Conservation (phyloP, 805 yeast genomes). For the Pichia membranifaciens region DNA sequence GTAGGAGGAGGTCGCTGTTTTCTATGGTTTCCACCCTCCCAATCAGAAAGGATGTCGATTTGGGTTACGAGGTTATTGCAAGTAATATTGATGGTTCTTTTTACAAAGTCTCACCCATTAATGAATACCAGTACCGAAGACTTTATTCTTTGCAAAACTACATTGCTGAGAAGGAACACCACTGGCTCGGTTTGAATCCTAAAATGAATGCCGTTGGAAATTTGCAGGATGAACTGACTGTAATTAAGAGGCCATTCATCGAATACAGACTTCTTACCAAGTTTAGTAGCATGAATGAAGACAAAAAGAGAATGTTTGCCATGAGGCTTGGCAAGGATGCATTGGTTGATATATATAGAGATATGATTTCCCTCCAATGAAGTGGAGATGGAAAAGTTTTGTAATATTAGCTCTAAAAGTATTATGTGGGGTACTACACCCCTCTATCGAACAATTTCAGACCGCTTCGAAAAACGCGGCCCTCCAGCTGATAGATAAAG, state of each 20-base stretch:
- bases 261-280: slow-evolving; percentile 54
- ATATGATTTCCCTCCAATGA: slow-evolving; percentile 36
- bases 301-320: slow-evolving; percentile 47
- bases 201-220: slow-evolving; percentile 51
- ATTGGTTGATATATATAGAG: slow-evolving; percentile 61
- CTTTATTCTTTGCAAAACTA: slow-evolving; percentile 85
- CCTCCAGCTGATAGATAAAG: too few relatives aligned
- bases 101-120: slow-evolving; percentile 64
- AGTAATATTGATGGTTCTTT: slow-evolving; percentile 76
- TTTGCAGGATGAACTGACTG: slow-evolving; percentile 28
- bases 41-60: slow-evolving; percentile 26
- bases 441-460: too few relatives aligned
- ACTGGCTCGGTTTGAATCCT: slow-evolving; percentile 78
- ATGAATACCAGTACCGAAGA: slow-evolving; percentile 71
- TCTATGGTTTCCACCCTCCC: slow-evolving; percentile 28
- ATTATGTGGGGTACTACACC: too few relatives aligned
- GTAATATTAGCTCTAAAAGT: too few relatives aligned
- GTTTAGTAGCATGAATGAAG: slow-evolving; percentile 52
- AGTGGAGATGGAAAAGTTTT: not conserved
- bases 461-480: too few relatives aligned
- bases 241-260: slow-evolving; percentile 54
- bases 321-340: slow-evolving; percentile 54
- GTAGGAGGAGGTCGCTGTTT: slow-evolving; percentile 29
- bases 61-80: slow-evolving; percentile 57
- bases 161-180: slow-evolving; percentile 67